Conservation (phyloP, 768 basidiomycete genomes). For the Suillus decipiens region DNA sequence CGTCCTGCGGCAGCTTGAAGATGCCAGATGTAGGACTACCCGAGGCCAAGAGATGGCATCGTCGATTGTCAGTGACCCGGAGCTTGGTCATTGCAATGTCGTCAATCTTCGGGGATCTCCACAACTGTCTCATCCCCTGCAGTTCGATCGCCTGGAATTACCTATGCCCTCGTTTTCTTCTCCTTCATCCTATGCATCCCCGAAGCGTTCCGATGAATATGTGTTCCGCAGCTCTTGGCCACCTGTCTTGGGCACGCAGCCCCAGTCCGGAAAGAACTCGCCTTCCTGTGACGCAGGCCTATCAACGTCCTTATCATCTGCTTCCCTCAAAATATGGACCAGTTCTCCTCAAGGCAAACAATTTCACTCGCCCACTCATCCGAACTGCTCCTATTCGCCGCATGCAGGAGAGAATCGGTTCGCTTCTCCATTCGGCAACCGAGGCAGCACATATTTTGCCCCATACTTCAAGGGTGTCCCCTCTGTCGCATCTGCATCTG, state of each 20-base stretch:
- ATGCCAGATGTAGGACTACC: not conserved
- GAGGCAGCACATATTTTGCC: constrained; percentile 6
- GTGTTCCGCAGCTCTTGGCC: not conserved
- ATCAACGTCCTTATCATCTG: not conserved
- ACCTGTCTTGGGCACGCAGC: not conserved
- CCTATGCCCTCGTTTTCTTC: not conserved
- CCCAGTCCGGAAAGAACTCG: not conserved
- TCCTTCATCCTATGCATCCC: not conserved
- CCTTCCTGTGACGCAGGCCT: not conserved
- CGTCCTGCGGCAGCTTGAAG: not conserved
- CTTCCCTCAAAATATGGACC: constrained; percentile 5
- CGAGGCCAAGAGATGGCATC: not conserved
- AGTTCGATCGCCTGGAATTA: not conserved
- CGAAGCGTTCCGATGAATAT: not conserved
- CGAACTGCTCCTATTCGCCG: not conserved
- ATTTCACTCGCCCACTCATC: not conserved
- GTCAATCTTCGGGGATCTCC: not conserved
- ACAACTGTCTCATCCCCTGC: not conserved
- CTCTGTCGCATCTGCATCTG: constrained; percentile 10
- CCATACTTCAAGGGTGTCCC: constrained; percentile 11
- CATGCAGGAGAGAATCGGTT: not conserved
- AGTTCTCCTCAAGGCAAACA: not conserved
- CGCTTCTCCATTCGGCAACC: constrained; percentile 1
- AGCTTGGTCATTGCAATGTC: constrained; percentile 1
- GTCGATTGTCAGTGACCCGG: not conserved